Conservation (phyloP, 176 grass and related monocot genomes). For the Poa annua region DNA sequence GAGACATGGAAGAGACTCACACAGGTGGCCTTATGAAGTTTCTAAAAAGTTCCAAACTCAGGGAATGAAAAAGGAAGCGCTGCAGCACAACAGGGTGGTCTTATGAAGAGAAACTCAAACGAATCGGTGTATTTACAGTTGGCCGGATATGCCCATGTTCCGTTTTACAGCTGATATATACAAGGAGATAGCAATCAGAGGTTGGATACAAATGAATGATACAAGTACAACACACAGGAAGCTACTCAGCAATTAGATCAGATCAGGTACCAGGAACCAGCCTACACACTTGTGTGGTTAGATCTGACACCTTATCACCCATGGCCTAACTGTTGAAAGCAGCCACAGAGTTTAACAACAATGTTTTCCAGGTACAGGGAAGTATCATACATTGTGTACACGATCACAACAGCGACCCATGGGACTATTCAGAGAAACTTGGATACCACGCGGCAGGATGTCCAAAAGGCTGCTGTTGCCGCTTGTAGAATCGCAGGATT, state of each 20-base stretch:
- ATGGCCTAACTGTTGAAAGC: neutral
- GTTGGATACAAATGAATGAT: conserved; percentile 47
- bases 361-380: neutral
- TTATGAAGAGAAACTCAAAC: conserved; percentile 13
- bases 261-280: neutral
- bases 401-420: neutral
- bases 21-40: too few species aligned
- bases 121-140: conserved; percentile 53
- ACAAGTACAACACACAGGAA: neutral
- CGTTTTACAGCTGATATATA: conserved; percentile 38
- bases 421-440: conserved; percentile 69
- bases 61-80: too few species aligned
- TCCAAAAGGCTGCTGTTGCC: conserved; percentile 76
- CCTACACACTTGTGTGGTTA: neutral
- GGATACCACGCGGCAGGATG: conserved; percentile 83
- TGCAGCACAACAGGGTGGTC: too few species aligned
- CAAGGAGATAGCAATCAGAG: neutral
- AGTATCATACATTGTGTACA: conserved; percentile 21
- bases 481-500: conserved; percentile 82
- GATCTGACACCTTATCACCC: neutral
- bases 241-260: conserved; percentile 1
- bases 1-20: too few species aligned
- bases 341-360: conserved; percentile 21
- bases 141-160: conserved; percentile 14
- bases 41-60: too few species aligned